Base-by-base conservation (phyloP, 306 rosid genomes). In the Arachis hypogaea region DNA sequence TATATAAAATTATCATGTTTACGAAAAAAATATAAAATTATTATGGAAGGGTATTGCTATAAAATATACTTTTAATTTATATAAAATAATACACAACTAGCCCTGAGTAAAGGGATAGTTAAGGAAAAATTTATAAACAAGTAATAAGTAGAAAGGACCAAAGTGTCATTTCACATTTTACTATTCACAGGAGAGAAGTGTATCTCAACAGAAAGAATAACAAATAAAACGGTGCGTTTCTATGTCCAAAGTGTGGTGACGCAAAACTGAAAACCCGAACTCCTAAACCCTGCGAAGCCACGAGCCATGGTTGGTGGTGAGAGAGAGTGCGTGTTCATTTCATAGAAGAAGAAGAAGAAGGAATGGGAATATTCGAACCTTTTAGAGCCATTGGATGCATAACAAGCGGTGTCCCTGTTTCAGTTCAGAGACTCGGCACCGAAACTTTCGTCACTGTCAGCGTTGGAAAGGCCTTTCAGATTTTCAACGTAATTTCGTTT, bases 401-500 rank as follows among this genome's bases (percentile, higher is more conserved):
- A 28, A 88, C 98, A 5, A 80, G 81, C 83, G 58, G 75, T 61
- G 84, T 88, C 0, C 97, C 97, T 16, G 81, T 94, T 86, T 84
- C 97, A 16, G 63, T 94, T 67, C 97, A 94, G 82, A 80, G 97
- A 55, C 86, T 91, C 9, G 97, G 97, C 70, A 91, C 92, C 47
- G 97, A 94, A 83, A 88, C 95, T 76, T 94, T 94, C 77, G 88
- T 91, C 80, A 87, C 96, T 3, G 92, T 91, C 79, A 84, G 87
- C 66, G 94, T 89, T 3, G 98, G 97, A 59, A 91, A 91, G 59
- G 91, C 98, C 38, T 94, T 94, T 83, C 98, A 94, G 67, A 82
- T 94, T 74, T 94, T 86, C 71, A 88, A 94, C 30, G 98, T 93
- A 89, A 66, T 66, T 10, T 5, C 3, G 8, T 3, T 16, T 22